Evolutionary conservation across 2,329 filamentous ascomycete species (phyloP).

Genomic region (Corniculantispora saksenae): DNA sequence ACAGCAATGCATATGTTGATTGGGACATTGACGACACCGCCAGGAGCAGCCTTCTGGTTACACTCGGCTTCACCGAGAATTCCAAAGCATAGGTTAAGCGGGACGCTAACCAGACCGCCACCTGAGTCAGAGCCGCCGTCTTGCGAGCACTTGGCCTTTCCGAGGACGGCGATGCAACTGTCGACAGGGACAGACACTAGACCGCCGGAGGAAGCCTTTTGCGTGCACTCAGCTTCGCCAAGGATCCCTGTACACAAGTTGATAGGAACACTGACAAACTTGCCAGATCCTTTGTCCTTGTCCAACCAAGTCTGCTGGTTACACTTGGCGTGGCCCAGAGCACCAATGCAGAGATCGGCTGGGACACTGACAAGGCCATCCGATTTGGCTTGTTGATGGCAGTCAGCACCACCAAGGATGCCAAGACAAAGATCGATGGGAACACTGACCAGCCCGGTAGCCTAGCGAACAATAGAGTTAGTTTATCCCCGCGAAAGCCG

Average conservation of each 20-base stretch:
- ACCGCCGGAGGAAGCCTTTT: slow-evolving; percentile 1
- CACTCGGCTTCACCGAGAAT: slow-evolving; percentile 6
- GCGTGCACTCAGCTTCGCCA: slow-evolving; percentile 11
- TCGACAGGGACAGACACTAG: slow-evolving; percentile 10
- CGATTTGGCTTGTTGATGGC: slow-evolving; percentile 1
- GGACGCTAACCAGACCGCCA: not conserved
- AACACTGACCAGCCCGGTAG: not conserved
- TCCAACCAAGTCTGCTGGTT: not conserved
- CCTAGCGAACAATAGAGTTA: not conserved
- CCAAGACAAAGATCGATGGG: slow-evolving; percentile 3
- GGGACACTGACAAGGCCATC: slow-evolving; percentile 3
- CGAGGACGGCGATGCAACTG: slow-evolving; percentile 4
- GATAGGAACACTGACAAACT: not conserved
- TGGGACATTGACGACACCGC: not conserved
- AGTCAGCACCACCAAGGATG: slow-evolving; percentile 4
- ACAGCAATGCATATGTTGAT: slow-evolving; percentile 1
- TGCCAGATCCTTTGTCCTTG: not conserved
- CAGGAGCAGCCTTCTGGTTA: not conserved
- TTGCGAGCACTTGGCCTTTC: slow-evolving; percentile 4
- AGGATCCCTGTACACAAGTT: slow-evolving; percentile 6
- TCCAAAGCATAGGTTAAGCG: not conserved
- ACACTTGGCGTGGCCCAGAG: slow-evolving; percentile 1
- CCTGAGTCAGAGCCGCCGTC: not conserved
- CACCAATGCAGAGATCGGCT: not conserved
- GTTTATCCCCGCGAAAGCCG: not conserved